Evolutionary conservation across 371 early-diverging fungal species (phyloP), one percentile per base, ranked within the genome.

Genomic region (Apophysomyces sp.): DNA sequence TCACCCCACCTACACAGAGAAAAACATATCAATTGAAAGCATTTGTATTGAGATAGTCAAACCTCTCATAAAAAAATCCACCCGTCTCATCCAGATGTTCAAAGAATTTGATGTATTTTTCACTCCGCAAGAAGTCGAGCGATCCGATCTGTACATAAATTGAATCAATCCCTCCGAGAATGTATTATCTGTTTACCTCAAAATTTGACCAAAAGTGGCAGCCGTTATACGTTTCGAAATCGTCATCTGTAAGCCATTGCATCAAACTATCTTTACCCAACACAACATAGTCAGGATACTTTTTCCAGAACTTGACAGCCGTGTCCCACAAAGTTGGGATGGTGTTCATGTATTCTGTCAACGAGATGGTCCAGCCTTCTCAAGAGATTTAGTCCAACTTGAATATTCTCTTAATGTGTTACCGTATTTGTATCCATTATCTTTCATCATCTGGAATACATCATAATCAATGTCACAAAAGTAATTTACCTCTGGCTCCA

Each of bases 41-140:
- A 52, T 52, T 24, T 8, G 18, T 13, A 26, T 30, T 31, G 54
- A 13, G 54, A 15, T 40, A 6, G 9, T 16, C 4, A n/a, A 13
- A 80, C 74, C 94, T 81, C 69, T 98, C 99, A 69, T 97, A 97
- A 69, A 90, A 98, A 72, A 98, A 98, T 4, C 91, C 96, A 3
- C 95, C 94, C 4, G 81, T 60, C 32, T 71, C 57, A 74, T 98
- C 98, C 32, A 98, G 74, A 58, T 82, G 81, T 11, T 92, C 77
- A 67, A 98, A 96, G 66, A 83, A 95, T 28, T 87, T 83, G 36
- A 77, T 57, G 71, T 97, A 97, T 15, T 73, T 74, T 27, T 86
- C 73, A 58, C 84, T 83, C 63, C 94, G 85, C 44, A 89, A 89
- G 59, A 95, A 89, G 9, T 89, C 82, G 58, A 97, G 74, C 29